These are phyloP conservation scores for Petunia hybrid DNA, from an alignment of 305 asterid species.

Conservation along the genomic window DNA sequence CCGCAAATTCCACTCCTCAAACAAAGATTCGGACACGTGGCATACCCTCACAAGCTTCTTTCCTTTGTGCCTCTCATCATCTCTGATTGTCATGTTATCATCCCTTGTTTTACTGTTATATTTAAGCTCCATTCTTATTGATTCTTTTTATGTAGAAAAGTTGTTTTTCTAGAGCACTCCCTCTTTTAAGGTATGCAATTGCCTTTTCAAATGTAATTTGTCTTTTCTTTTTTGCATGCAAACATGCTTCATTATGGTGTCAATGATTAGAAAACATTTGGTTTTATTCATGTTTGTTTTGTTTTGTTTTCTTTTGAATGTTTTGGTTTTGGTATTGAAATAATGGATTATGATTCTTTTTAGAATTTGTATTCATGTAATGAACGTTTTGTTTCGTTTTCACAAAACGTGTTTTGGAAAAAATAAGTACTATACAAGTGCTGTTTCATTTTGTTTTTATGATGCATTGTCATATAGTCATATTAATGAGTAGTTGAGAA, in stretches of 20 bases:
- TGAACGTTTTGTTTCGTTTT: too few relatives aligned
- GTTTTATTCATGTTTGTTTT: neutral
- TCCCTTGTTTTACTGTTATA: neutral
- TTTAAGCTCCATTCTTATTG: neutral
- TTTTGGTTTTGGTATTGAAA: neutral
- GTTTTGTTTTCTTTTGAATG: neutral
- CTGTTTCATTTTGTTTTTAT: too few relatives aligned
- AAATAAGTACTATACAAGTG: too few relatives aligned
- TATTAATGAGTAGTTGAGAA: too few relatives aligned
- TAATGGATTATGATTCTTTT: too few relatives aligned
- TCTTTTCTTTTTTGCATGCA: neutral
- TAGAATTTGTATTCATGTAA: too few relatives aligned
- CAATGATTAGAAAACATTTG: neutral
- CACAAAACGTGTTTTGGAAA: too few relatives aligned
- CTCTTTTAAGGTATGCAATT: neutral
- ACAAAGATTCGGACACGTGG: slow-evolving; percentile 35
- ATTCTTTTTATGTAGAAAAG: neutral
- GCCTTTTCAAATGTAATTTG: neutral
- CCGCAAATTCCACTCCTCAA: slow-evolving; percentile 10
- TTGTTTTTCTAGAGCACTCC: neutral
- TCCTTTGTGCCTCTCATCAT: neutral
- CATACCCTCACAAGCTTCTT: slow-evolving; percentile 23
- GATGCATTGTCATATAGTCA: too few relatives aligned
- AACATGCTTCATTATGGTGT: neutral
- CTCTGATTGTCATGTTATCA: neutral